Conservation (phyloP, 202 grass and related monocot genomes). For the Schoenoplectus triqueter region DNA sequence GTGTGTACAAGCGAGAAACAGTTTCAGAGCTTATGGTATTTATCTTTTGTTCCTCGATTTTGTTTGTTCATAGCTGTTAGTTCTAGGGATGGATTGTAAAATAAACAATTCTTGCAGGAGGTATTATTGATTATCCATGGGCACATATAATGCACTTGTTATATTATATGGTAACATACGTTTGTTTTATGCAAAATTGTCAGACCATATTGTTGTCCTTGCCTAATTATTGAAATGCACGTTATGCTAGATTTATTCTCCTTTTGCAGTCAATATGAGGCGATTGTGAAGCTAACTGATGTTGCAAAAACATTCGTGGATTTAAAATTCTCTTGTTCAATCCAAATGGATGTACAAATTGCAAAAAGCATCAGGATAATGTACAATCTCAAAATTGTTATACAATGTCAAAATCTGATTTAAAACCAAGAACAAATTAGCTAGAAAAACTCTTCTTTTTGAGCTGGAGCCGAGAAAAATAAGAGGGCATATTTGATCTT, state of each 20-base stretch:
- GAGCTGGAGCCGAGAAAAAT: conserved; percentile 57
- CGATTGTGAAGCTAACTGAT: background rate
- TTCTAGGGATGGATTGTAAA: conserved; percentile 12
- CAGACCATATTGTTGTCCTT: background rate
- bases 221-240: background rate
- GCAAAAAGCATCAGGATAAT: background rate
- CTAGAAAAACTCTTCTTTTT: conserved; percentile 39
- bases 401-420: background rate
- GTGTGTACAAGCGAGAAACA: conserved; percentile 8
- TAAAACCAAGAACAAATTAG: conserved; percentile 5
- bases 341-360: background rate
- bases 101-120: conserved; percentile 25
- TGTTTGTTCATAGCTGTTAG: conserved; percentile 11
- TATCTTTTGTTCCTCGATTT: conserved; percentile 19
- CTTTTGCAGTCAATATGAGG: background rate
- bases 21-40: conserved; percentile 15
- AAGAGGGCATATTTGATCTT: conserved; percentile 60
- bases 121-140: conserved; percentile 17
- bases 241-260: background rate
- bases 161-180: background rate
- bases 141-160: background rate
- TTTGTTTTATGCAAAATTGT: conserved; percentile 1
- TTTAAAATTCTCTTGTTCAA: background rate
- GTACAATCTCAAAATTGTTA: background rate
- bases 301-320: too few relatives aligned